These are phyloP conservation scores for Penicillium nordicum DNA, from an alignment of 2,329 filamentous ascomycete genomes.

Conservation along the genomic window DNA sequence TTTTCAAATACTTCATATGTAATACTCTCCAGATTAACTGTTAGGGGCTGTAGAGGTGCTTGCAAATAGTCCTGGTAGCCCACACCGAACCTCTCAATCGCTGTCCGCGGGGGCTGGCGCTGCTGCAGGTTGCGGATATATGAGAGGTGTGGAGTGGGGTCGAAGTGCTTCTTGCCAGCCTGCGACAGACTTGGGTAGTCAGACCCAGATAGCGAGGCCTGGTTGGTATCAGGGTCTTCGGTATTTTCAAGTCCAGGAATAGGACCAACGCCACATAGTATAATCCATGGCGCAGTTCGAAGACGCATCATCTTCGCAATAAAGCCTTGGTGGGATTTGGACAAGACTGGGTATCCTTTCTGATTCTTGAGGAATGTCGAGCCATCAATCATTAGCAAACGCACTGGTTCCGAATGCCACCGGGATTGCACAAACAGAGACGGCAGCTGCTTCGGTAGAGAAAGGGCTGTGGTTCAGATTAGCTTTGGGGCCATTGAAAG, in stretches of 20 bases:
- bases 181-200: conserved; percentile 70
- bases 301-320: conserved; percentile 58
- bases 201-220: conserved; percentile 21
- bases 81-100: conserved; percentile 64
- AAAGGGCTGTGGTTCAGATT: conserved; percentile 47
- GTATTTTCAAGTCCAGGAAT: conserved; percentile 47
- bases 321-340: conserved; percentile 56
- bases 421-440: conserved; percentile 53
- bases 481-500: conserved; percentile 5
- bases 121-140: conserved; percentile 83
- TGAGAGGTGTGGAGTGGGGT: conserved; percentile 64
- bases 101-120: conserved; percentile 66
- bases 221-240: conserved; percentile 18
- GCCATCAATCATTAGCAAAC: conserved; percentile 53
- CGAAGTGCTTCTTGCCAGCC: conserved; percentile 52
- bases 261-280: conserved; percentile 57
- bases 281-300: conserved; percentile 57
- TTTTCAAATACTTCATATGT: conserved; percentile 99
- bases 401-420: conserved; percentile 63
- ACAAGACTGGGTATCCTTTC: conserved; percentile 57
- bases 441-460: conserved; percentile 60
- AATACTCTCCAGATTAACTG: conserved; percentile 93
- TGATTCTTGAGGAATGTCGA: conserved; percentile 57
- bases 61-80: conserved; percentile 93
- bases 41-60: conserved; percentile 87